Evolutionary conservation across 2,329 filamentous ascomycete genomes (phyloP), one percentile per base, ranked within the genome.

Genomic region (Chaetomiaceae sp.): DNA sequence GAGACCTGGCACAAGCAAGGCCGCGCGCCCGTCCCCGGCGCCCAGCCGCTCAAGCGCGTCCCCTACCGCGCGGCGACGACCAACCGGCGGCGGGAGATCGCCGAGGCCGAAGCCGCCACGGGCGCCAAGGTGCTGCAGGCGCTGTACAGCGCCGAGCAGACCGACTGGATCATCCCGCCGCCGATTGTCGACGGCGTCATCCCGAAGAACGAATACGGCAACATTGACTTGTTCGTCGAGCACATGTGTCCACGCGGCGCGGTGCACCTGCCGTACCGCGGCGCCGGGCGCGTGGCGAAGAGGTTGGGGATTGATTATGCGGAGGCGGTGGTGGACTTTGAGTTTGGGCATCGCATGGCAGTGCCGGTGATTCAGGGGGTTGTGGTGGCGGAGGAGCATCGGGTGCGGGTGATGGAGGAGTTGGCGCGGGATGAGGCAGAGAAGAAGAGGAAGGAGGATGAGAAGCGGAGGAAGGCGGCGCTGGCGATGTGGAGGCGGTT

Each of bases 1-100:
- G 93, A 98, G 63, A 95, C 88, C 1, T 98, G 93, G 93, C 93
- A 97, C 63, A 96, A 96, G 63, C 91, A 96, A 70, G 93, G 93
- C 0, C 79, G 91, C 10, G 84, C 82, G 20, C 81, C 93, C 3
- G 75, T 78, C 20, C 60, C 73, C 0, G 88, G 86, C 3, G 81
- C 85, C 54, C 68, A 80, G 39, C 87, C 93, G 0, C 68, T 96
- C 49, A 98, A 98, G 64, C 76, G 79, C 34, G 93, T 95, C 0
- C 88, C 91, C 0, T 89, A 93, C 62, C 85, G 93, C 34, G 93
- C 89, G 14, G 91, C 95, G 3, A 98, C 93, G 0, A 77, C 86
- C 3, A 88, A 89, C 42, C 78, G 93, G 18, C 86, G 89, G 58
- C 81, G 90, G 39, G 93, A 96, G 64, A 85, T 97, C 35, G 85